Evolutionary conservation across 345 rosid genomes (phyloP).

Genomic region (Salix udensis): DNA sequence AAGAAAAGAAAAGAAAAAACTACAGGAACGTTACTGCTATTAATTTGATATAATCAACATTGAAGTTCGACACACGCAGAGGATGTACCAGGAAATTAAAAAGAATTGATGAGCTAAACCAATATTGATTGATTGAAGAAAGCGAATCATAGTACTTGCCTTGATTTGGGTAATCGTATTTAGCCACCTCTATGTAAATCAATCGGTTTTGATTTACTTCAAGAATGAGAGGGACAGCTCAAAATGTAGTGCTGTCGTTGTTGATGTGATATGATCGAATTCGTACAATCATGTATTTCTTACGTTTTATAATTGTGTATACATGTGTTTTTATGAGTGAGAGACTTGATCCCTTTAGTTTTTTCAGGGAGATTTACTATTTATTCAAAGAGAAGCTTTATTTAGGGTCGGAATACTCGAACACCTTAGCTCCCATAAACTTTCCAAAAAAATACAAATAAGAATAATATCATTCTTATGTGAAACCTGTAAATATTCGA

Average conservation of each 20-base stretch:
- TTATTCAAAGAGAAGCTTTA: not conserved
- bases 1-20: too few relatives aligned
- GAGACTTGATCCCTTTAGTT: too few relatives aligned
- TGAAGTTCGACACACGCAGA: too few relatives aligned
- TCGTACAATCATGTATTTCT: not conserved
- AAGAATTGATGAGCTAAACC: too few relatives aligned
- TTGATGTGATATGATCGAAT: not conserved
- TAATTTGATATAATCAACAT: not conserved
- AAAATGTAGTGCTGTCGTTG: not conserved
- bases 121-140: not conserved
- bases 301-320: too few relatives aligned
- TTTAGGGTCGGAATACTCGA: not conserved
- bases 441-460: too few relatives aligned
- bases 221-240: not conserved
- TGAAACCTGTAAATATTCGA: too few relatives aligned
- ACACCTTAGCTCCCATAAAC: too few relatives aligned
- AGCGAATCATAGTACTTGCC: not conserved
- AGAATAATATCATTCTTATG: too few relatives aligned
- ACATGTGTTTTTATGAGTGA: too few relatives aligned
- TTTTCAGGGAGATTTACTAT: not conserved
- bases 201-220: too few relatives aligned
- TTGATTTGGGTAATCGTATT: not conserved
- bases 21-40: not conserved
- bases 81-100: not conserved
- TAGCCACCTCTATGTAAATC: too few relatives aligned